Evolutionary conservation across 495 filamentous ascomycete species (phyloP).

Genomic region (Gamarada debralockiae): DNA sequence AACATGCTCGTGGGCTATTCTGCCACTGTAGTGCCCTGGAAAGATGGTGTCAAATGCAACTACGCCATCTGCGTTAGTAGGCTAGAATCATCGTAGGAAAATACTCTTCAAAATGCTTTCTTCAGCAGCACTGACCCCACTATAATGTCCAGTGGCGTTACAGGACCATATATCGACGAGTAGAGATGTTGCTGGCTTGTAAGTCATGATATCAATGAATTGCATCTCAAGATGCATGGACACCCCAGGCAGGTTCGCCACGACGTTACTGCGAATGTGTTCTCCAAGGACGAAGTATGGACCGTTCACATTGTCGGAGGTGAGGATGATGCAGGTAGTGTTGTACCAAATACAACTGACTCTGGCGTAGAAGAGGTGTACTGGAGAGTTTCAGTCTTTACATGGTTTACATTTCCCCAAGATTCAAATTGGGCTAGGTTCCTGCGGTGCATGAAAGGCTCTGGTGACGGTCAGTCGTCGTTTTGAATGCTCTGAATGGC

Average conservation of each 20-base stretch:
- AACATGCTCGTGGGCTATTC: slow-evolving; percentile 52
- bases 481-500: too few relatives aligned
- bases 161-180: slow-evolving; percentile 51
- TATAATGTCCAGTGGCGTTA: slow-evolving; percentile 53
- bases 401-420: slow-evolving; percentile 34
- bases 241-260: slow-evolving; percentile 43
- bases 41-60: slow-evolving; percentile 52
- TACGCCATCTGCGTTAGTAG: slow-evolving; percentile 49
- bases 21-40: slow-evolving; percentile 54
- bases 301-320: slow-evolving; percentile 48
- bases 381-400: slow-evolving; percentile 35
- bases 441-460: too few relatives aligned
- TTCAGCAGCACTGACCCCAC: slow-evolving; percentile 24
- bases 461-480: too few relatives aligned
- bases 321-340: slow-evolving; percentile 40
- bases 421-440: slow-evolving; percentile 34
- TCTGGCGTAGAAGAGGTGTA: slow-evolving; percentile 42
- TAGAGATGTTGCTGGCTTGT: slow-evolving; percentile 41
- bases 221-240: slow-evolving; percentile 50
- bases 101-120: slow-evolving; percentile 40
- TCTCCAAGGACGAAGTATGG: slow-evolving; percentile 54
- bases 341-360: slow-evolving; percentile 47
- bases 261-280: slow-evolving; percentile 46
- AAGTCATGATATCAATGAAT: slow-evolving; percentile 49
- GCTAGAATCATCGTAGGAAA: slow-evolving; percentile 45